Evolutionary conservation across 2,329 filamentous ascomycete genomes (phyloP).

Genomic region (Colletotrichum liriopes): DNA sequence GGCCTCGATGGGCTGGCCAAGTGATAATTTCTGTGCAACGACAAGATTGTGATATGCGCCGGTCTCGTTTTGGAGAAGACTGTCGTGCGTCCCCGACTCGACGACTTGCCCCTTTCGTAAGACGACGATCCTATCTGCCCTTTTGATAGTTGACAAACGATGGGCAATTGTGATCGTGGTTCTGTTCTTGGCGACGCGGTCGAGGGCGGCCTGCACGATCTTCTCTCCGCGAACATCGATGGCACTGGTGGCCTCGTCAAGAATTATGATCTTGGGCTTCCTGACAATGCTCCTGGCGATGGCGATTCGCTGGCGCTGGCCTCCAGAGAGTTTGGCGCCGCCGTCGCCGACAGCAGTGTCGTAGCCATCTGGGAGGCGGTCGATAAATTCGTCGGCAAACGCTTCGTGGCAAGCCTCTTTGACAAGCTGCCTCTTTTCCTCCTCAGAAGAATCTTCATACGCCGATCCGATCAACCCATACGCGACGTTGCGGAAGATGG

Average conservation of each 20-base stretch:
- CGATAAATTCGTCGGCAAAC: conserved; percentile 80
- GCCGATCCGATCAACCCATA: conserved; percentile 69
- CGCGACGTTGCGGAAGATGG: conserved; percentile 74
- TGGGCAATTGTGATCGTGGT: conserved; percentile 84
- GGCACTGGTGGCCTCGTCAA: conserved; percentile 85
- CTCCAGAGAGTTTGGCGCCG: conserved; percentile 82
- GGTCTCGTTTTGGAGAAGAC: conserved; percentile 72
- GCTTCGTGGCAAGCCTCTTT: conserved; percentile 76
- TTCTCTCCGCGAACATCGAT: conserved; percentile 69
- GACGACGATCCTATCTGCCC: conserved; percentile 85
- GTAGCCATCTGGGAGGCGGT: conserved; percentile 77
- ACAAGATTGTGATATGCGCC: conserved; percentile 81
- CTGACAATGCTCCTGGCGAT: conserved; percentile 84
- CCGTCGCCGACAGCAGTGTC: conserved; percentile 72
- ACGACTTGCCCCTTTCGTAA: conserved; percentile 79
- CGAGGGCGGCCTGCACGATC: conserved; percentile 76
- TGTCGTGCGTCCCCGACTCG: conserved; percentile 83
- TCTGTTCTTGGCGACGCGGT: conserved; percentile 72
- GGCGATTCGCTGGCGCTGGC: conserved; percentile 85
- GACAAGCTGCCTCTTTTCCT: conserved; percentile 72
- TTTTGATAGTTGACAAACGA: conserved; percentile 80
- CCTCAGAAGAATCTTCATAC: conserved; percentile 67
- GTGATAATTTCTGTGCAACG: conserved; percentile 71
- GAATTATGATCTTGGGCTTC: conserved; percentile 78
- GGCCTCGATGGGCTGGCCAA: conserved; percentile 61